A percentile compares a stretch with the other conserved stretches of the same genome.
Evolutionary conservation across 2,329 filamentous ascomycete genomes (phyloP).

Genomic region (Cadophora gregata): DNA sequence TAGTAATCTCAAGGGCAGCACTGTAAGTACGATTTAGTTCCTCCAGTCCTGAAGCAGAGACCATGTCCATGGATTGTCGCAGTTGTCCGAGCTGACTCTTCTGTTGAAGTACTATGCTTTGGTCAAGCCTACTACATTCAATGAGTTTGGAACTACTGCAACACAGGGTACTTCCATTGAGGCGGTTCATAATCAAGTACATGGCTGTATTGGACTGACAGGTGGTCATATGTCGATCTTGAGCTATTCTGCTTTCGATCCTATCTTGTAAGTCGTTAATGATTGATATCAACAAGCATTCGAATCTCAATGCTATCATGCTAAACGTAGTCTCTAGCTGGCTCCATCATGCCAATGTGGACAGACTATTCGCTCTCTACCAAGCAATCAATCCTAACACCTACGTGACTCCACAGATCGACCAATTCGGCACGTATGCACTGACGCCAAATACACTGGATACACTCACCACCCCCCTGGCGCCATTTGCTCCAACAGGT

Average conservation of each 20-base stretch:
- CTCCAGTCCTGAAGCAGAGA: not conserved
- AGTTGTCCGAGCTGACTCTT: not conserved
- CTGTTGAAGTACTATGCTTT: constrained; percentile 51
- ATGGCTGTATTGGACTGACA: constrained; percentile 48
- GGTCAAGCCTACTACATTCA: constrained; percentile 44
- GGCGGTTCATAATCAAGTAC: constrained; percentile 51
- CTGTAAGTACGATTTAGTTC: constrained; percentile 25
- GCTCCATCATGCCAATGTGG: constrained; percentile 63
- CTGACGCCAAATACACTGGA: constrained; percentile 36
- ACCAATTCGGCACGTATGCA: constrained; percentile 45
- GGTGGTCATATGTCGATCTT: constrained; percentile 49
- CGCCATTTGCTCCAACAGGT: constrained; percentile 42
- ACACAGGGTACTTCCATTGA: constrained; percentile 48
- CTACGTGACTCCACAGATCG: constrained; percentile 43
- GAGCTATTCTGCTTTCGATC: constrained; percentile 53
- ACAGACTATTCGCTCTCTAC: constrained; percentile 62
- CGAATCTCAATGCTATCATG: not conserved
- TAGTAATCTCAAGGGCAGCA: constrained; percentile 37
- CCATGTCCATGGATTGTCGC: not conserved
- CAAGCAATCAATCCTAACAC: constrained; percentile 49
- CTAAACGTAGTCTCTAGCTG: constrained; percentile 45
- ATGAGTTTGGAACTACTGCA: constrained; percentile 51
- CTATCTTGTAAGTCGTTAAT: constrained; percentile 51
- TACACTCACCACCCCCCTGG: constrained; percentile 38
- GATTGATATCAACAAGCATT: not conserved